Percentiles rank a stretch among this genome's conserved stretches.
These are phyloP conservation scores for Geotrichum phurueaensis DNA, from an alignment of 1,139 yeast genomes.

Conservation along the genomic window DNA sequence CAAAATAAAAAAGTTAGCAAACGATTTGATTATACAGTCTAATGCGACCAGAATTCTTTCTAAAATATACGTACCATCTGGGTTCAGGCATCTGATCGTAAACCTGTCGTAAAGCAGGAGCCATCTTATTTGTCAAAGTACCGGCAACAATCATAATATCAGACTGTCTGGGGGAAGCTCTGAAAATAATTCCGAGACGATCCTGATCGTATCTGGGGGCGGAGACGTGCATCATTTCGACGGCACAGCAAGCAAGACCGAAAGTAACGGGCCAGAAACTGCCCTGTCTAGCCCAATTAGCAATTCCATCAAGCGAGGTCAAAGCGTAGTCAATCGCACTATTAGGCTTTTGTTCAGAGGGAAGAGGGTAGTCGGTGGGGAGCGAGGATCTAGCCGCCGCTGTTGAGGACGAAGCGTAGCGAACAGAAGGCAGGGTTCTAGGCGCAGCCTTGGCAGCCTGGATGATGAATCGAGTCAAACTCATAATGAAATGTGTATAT, in stretches of 20 bases:
- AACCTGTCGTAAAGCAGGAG: constrained; percentile 87
- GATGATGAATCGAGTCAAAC: constrained; percentile 8
- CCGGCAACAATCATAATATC: constrained; percentile 95
- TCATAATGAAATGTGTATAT: constrained; percentile 4
- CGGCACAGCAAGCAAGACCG: constrained; percentile 90
- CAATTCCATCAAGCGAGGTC: constrained; percentile 77
- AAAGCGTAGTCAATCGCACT: constrained; percentile 73
- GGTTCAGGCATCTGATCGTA: constrained; percentile 95
- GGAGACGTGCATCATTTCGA: constrained; percentile 93
- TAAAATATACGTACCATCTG: constrained; percentile 41
- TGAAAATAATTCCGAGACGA: constrained; percentile 86
- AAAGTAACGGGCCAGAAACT: constrained; percentile 93
- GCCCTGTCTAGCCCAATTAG: constrained; percentile 90
- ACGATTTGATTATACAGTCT: too few relatives aligned
- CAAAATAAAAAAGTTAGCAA: constrained; percentile 30
- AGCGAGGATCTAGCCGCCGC: constrained; percentile 24
- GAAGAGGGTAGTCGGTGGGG: constrained; percentile 50
- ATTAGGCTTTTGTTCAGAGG: constrained; percentile 46
- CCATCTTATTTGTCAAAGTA: constrained; percentile 88
- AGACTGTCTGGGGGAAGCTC: constrained; percentile 91
- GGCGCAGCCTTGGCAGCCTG: constrained; percentile 8
- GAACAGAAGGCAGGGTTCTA: constrained; percentile 3
- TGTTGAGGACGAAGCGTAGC: constrained; percentile 17
- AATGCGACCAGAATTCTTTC: too few relatives aligned
- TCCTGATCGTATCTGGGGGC: constrained; percentile 92